A percentile compares a stretch with the other conserved stretches of the same genome.
phyloP scores from a whole-genome alignment of 1,284 basidiomycete genomes.

The Ustilago cynodontis region DNA sequence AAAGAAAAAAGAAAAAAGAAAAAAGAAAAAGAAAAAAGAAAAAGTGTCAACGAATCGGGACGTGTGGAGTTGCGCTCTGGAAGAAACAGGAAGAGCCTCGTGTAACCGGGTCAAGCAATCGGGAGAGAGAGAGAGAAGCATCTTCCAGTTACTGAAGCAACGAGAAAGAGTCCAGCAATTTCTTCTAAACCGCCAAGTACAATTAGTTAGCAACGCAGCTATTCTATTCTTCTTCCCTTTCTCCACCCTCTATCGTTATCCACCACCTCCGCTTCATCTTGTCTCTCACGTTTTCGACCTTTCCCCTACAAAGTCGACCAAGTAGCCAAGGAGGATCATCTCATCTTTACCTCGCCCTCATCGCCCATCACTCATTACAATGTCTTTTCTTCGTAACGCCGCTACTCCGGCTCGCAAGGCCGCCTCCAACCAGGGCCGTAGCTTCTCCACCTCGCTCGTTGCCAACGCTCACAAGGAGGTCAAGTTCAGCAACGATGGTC shows the following conservation, averaged over 20 bases:
- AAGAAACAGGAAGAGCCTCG: conserved; percentile 9
- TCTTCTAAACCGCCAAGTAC: not conserved
- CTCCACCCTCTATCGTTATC: not conserved
- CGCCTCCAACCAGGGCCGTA: conserved; percentile 49
- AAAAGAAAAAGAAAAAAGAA: conserved; percentile 6
- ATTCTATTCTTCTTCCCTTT: conserved; percentile 5
- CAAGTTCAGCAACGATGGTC: conserved; percentile 94
- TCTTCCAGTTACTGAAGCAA: conserved; percentile 7
- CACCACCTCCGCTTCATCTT: conserved; percentile 5
- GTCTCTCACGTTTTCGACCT: conserved; percentile 18
- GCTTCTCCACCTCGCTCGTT: conserved; percentile 59
- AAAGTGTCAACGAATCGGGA: not conserved
- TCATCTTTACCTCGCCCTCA: conserved; percentile 1
- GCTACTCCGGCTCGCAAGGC: conserved; percentile 52
- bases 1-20: conserved; percentile 9
- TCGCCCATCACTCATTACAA: conserved; percentile 12
- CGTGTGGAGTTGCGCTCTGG: not conserved
- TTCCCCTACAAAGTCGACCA: conserved; percentile 13
- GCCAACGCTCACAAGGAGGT: conserved; percentile 82
- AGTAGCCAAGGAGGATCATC: conserved; percentile 20
- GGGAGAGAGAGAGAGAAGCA: not conserved
- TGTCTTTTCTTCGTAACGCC: conserved; percentile 62
- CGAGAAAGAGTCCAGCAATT: not conserved
- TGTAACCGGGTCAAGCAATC: not conserved
- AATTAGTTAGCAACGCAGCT: too few species aligned